A percentile compares a stretch with the other conserved stretches of the same genome.
phyloP scores from a whole-genome alignment of 768 basidiomycete genomes.

The Lentinula lateritia region DNA sequence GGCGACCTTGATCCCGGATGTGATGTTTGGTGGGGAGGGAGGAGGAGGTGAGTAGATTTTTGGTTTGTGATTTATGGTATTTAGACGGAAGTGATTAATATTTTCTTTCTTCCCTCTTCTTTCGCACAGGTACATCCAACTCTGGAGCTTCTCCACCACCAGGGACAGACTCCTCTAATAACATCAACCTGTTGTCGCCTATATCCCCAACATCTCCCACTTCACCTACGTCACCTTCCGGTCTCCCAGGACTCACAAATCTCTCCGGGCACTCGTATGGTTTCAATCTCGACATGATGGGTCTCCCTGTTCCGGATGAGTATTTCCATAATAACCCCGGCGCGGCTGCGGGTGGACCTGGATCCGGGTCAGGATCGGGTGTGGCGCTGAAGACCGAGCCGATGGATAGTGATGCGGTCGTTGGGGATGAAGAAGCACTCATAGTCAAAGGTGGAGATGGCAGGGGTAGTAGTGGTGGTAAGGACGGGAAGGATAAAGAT shows the following conservation, averaged over 20 bases:
- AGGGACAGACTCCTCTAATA: neutral
- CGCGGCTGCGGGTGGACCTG: neutral
- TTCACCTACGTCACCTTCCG: neutral
- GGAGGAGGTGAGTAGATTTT: constrained; percentile 18
- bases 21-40: constrained; percentile 51
- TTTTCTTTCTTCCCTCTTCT: no score
- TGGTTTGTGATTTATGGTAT: no score
- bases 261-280: neutral
- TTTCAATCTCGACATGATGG: constrained; percentile 1
- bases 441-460: neutral
- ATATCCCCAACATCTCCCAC: neutral
- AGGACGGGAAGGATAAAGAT: constrained; percentile 12
- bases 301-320: constrained; percentile 3
- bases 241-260: neutral
- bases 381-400: neutral
- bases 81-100: no score
- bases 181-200: neutral
- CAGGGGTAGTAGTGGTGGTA: neutral
- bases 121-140: neutral
- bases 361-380: neutral
- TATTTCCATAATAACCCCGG: neutral
- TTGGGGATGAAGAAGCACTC: neutral
- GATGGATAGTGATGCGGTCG: neutral
- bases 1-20: constrained; percentile 83
- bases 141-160: neutral